Evolutionary conservation across 176 grass and related monocot genomes (phyloP).

Genomic region (Musa beccarii): DNA sequence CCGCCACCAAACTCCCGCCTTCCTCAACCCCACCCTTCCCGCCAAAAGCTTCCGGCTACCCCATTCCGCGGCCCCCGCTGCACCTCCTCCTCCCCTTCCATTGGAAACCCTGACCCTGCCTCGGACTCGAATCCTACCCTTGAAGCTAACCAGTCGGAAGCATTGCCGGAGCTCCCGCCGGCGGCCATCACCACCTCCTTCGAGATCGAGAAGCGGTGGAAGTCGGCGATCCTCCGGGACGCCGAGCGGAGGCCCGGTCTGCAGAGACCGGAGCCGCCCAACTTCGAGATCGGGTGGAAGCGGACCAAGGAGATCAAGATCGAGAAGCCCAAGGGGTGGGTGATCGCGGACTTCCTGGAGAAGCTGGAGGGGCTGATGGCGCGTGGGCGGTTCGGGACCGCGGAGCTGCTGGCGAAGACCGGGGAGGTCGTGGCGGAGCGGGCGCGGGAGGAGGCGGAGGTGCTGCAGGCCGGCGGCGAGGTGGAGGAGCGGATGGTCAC

Average conservation of each 20-base stretch:
- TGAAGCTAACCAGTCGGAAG: conserved; percentile 23
- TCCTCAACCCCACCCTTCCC: conserved; percentile 2
- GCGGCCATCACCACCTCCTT: conserved; percentile 43
- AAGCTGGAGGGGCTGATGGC: conserved; percentile 69
- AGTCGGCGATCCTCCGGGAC: conserved; percentile 45
- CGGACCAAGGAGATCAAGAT: conserved; percentile 51
- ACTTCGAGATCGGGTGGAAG: conserved; percentile 93
- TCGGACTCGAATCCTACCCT: conserved; percentile 6
- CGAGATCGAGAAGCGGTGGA: conserved; percentile 34
- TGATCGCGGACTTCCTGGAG: conserved; percentile 68
- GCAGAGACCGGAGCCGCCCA: conserved; percentile 53
- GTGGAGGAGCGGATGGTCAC: conserved; percentile 68
- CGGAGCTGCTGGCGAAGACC: conserved; percentile 44
- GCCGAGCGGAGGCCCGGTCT: conserved; percentile 19
- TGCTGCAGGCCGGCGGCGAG: conserved; percentile 42
- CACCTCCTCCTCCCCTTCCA: conserved; percentile 22
- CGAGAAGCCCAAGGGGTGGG: conserved; percentile 78
- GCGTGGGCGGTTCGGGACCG: conserved; percentile 47
- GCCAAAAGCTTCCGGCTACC: conserved; percentile 13
- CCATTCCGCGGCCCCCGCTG: conserved; percentile 27
- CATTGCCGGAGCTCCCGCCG: conserved; percentile 30
- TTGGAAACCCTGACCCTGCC: not conserved
- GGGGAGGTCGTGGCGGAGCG: conserved; percentile 62
- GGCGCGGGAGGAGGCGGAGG: conserved; percentile 63
- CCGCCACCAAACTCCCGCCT: not conserved